Conservation (phyloP, 495 filamentous ascomycete species). For the Emericellopsis terricola region DNA sequence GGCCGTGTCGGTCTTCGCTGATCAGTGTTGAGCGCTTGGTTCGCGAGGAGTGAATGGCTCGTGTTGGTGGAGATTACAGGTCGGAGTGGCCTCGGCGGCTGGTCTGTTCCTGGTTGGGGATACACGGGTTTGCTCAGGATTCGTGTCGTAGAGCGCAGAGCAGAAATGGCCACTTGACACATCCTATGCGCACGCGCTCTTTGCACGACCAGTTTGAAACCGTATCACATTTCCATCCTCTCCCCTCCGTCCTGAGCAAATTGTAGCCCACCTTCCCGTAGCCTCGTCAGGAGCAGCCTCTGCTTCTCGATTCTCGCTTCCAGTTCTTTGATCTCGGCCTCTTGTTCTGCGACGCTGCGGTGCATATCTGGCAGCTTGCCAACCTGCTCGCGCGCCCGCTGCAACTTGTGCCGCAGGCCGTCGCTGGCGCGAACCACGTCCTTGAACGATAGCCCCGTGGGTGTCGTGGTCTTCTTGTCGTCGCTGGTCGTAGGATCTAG, state of each 20-base stretch:
- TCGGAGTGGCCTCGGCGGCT: too few relatives aligned
- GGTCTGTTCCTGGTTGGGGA: too few relatives aligned
- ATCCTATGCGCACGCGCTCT: too few relatives aligned
- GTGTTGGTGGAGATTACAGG: too few relatives aligned
- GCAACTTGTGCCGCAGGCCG: conserved; percentile 59
- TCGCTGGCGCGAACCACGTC: conserved; percentile 59
- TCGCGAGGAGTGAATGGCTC: too few relatives aligned
- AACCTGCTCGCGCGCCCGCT: conserved; percentile 53
- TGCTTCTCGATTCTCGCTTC: conserved; percentile 46
- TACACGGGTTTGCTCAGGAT: too few relatives aligned
- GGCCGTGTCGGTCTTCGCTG: conserved; percentile 35
- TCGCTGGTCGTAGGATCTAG: conserved; percentile 12
- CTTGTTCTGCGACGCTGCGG: conserved; percentile 57
- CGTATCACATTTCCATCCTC: conserved; percentile 4
- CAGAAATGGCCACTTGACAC: too few relatives aligned
- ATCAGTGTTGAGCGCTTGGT: too few relatives aligned
- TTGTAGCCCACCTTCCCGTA: conserved; percentile 22
- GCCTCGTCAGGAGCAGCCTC: conserved; percentile 29
- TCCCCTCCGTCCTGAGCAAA: conserved; percentile 14
- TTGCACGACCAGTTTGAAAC: too few relatives aligned
- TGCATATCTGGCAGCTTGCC: conserved; percentile 55
- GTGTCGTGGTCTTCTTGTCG: conserved; percentile 6
- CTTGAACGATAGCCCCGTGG: conserved; percentile 42
- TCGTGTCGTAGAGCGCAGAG: too few relatives aligned
- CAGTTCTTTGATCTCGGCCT: conserved; percentile 59